Percentiles rank a stretch among this genome's conserved stretches.
These are phyloP conservation scores for Syzygium malaccense DNA, from an alignment of 441 rosid species.

Conservation along the genomic window DNA sequence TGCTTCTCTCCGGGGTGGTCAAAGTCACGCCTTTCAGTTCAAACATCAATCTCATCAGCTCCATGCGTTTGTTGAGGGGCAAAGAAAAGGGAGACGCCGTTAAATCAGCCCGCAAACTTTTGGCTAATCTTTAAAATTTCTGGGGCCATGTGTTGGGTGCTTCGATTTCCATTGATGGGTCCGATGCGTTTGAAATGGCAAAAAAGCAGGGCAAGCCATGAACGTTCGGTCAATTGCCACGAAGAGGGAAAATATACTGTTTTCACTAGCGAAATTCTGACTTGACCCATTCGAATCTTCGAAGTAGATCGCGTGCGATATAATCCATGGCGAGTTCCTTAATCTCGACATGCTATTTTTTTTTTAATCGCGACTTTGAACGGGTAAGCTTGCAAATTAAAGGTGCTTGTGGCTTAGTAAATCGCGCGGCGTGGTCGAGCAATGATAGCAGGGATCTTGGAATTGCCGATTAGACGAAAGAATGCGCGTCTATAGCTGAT, in stretches of 20 bases:
- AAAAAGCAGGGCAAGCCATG: neutral
- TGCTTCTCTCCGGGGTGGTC: slow-evolving; percentile 24
- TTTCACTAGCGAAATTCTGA: neutral
- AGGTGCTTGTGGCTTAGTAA: neutral
- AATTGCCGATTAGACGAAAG: neutral
- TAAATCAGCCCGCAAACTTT: slow-evolving; percentile 10
- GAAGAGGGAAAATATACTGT: neutral
- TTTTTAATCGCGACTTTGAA: neutral
- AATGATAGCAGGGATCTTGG: neutral
- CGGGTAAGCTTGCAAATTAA: neutral
- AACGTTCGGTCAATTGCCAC: neutral
- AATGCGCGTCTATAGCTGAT: neutral
- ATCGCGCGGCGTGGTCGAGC: neutral
- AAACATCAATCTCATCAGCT: slow-evolving; percentile 13
- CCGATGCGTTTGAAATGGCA: slow-evolving; percentile 7
- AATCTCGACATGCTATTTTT: neutral
- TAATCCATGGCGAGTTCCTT: neutral
- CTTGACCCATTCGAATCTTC: neutral
- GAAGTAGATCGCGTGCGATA: neutral
- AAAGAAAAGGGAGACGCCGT: neutral
- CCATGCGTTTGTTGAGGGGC: neutral
- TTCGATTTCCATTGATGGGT: slow-evolving; percentile 28
- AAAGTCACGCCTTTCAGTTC: slow-evolving; percentile 14
- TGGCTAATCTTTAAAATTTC: slow-evolving; percentile 15
- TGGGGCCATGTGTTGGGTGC: slow-evolving; percentile 25